A percentile compares a stretch with the other conserved stretches of the same genome.
Evolutionary conservation across 2,329 filamentous ascomycete species (phyloP).

Genomic region (Karstenula rhodostoma): DNA sequence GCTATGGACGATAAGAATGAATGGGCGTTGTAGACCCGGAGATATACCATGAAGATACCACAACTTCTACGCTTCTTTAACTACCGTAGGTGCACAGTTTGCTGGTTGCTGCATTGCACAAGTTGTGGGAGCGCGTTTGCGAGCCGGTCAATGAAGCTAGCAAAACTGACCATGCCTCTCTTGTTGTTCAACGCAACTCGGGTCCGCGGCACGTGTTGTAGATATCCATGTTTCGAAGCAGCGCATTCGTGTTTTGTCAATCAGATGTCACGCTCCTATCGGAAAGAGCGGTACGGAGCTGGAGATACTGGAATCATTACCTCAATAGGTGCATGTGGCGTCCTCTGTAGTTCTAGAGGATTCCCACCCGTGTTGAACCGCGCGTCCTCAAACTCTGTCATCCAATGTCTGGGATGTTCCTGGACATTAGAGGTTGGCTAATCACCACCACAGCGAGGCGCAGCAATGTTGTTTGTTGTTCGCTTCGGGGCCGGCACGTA

Average conservation of each 20-base stretch:
- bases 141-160: not conserved
- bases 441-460: not conserved
- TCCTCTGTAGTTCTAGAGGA: not conserved
- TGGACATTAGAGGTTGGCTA: not conserved
- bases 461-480: constrained; percentile 9
- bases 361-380: not conserved
- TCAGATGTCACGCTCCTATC: not conserved
- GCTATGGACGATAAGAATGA: constrained; percentile 76
- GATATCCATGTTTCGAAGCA: not conserved
- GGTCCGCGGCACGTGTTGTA: not conserved
- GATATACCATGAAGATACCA: not conserved
- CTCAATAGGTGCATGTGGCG: not conserved
- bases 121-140: not conserved
- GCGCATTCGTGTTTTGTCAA: not conserved
- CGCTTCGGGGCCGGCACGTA: constrained; percentile 1
- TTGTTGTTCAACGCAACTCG: not conserved
- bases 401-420: not conserved
- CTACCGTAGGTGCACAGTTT: not conserved
- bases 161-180: not conserved
- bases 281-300: not conserved
- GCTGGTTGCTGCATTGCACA: not conserved
- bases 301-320: not conserved
- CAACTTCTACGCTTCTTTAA: not conserved
- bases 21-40: constrained; percentile 67
- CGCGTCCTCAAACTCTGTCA: not conserved